Evolutionary conservation across 768 basidiomycete genomes (phyloP).

Genomic region (Agaricus blazei): DNA sequence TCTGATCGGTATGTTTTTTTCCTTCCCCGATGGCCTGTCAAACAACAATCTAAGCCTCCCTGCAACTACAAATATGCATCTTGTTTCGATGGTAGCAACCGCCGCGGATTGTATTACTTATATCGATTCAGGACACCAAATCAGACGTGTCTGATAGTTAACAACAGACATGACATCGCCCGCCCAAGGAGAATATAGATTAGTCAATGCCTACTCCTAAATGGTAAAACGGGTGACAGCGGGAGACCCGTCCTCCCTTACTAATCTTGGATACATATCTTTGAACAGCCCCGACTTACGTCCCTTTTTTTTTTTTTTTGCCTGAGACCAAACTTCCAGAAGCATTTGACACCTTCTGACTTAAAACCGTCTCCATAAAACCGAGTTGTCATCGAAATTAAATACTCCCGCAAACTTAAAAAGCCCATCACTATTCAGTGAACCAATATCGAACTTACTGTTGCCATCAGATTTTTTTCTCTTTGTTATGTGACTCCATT

Average conservation of each 20-base stretch:
- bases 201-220: neutral
- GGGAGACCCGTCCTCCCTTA: neutral
- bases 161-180: neutral
- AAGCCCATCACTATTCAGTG: neutral
- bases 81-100: neutral
- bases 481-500: too few species aligned
- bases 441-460: neutral
- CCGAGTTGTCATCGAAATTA: neutral
- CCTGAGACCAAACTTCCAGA: neutral
- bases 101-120: neutral
- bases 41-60: neutral
- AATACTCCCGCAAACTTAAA: neutral
- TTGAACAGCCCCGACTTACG: neutral
- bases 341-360: constrained; percentile 1
- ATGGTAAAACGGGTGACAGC: neutral
- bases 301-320: neutral
- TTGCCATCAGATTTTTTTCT: neutral
- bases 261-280: neutral
- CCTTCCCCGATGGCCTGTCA: neutral
- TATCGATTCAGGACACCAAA: neutral
- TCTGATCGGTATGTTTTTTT: neutral
- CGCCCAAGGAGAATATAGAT: neutral
- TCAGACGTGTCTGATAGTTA: neutral
- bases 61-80: neutral
- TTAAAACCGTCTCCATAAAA: neutral